Evolutionary conservation across 2,329 filamentous ascomycete genomes (phyloP).

Genomic region (Biscogniauxia mediterranea): DNA sequence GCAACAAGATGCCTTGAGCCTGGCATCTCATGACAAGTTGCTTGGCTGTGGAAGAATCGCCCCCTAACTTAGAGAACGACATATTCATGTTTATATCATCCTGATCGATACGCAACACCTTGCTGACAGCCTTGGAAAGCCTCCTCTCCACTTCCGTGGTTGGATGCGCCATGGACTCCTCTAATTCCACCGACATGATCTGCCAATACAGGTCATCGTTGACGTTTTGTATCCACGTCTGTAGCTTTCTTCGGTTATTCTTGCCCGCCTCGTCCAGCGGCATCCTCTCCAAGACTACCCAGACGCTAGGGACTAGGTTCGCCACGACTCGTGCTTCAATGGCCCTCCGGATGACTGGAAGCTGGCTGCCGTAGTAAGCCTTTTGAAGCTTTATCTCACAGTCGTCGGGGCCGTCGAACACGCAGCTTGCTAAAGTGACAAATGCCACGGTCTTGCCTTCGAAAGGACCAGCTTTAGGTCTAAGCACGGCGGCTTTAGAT

Average conservation of each 20-base stretch:
- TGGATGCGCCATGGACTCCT: slow-evolving; percentile 36
- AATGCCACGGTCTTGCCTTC: slow-evolving; percentile 50
- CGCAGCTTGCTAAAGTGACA: slow-evolving; percentile 38
- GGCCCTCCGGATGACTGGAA: slow-evolving; percentile 39
- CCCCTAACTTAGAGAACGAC: slow-evolving; percentile 40
- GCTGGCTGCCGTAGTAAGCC: slow-evolving; percentile 40
- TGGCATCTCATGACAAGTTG: slow-evolving; percentile 39
- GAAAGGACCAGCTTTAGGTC: slow-evolving; percentile 48
- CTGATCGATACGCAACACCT: slow-evolving; percentile 37
- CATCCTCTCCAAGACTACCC: slow-evolving; percentile 48
- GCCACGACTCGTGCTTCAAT: slow-evolving; percentile 37
- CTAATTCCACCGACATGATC: slow-evolving; percentile 43
- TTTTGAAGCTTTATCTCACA: slow-evolving; percentile 39
- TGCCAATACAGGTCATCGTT: slow-evolving; percentile 46
- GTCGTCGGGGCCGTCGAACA: slow-evolving; percentile 28
- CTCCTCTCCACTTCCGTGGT: slow-evolving; percentile 38
- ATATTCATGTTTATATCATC: slow-evolving; percentile 43
- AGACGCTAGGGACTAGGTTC: slow-evolving; percentile 43
- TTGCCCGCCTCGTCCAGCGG: slow-evolving; percentile 40
- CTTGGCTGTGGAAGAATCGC: slow-evolving; percentile 39
- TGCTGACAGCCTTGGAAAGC: slow-evolving; percentile 39
- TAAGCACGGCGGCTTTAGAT: slow-evolving; percentile 42
- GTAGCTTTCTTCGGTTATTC: slow-evolving; percentile 43
- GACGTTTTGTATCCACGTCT: slow-evolving; percentile 55
- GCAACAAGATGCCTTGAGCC: slow-evolving; percentile 38